Evolutionary conservation across 495 filamentous ascomycete species (phyloP).

Genomic region (Penicillium tannophilum): DNA sequence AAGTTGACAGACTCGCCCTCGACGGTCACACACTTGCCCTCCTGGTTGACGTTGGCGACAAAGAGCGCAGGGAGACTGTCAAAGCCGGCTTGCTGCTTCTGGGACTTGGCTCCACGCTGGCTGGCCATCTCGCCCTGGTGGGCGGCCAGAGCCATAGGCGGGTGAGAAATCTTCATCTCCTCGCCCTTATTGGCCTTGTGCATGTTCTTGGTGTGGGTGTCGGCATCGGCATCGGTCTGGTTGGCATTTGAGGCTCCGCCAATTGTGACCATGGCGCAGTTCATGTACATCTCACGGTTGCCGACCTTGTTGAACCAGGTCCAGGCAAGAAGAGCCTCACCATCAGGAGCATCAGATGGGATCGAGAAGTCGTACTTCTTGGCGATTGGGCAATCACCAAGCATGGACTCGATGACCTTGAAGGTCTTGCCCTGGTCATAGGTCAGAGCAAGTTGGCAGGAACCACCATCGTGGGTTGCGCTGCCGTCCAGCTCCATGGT

Average conservation of each 20-base stretch:
- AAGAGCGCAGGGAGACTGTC: constrained; percentile 54
- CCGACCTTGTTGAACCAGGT: constrained; percentile 91
- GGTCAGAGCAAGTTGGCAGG: constrained; percentile 82
- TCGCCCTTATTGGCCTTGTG: not conserved
- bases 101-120: constrained; percentile 55
- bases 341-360: constrained; percentile 45
- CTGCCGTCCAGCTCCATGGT: constrained; percentile 43
- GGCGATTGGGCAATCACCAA: constrained; percentile 74
- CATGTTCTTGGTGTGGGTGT: constrained; percentile 7
- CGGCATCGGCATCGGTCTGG: not conserved
- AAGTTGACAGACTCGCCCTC: constrained; percentile 33
- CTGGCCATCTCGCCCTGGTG: not conserved
- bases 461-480: constrained; percentile 83
- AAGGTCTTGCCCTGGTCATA: constrained; percentile 70
- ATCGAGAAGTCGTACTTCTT: constrained; percentile 53
- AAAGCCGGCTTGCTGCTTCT: constrained; percentile 39
- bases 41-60: constrained; percentile 55
- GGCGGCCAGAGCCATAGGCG: constrained; percentile 14
- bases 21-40: constrained; percentile 34
- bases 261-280: constrained; percentile 77
- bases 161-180: constrained; percentile 15
- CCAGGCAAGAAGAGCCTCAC: constrained; percentile 72
- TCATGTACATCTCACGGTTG: constrained; percentile 95
- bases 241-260: constrained; percentile 42
- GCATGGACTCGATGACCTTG: constrained; percentile 81